A percentile compares a stretch with the other conserved stretches of the same genome.
Conservation (phyloP, 768 basidiomycete species). For the Chalciporus pseudorubinellus region DNA sequence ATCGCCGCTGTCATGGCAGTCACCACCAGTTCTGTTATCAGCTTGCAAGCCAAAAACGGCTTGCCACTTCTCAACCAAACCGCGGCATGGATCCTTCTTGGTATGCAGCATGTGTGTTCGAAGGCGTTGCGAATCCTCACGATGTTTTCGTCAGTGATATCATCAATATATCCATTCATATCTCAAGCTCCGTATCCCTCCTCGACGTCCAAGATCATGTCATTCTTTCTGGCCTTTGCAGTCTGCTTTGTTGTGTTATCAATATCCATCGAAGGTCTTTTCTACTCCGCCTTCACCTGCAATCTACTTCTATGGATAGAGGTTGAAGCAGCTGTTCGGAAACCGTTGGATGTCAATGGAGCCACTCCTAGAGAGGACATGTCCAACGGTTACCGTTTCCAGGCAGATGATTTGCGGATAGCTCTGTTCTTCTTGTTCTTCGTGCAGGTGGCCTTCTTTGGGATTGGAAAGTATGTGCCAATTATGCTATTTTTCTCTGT, state of each 20-base stretch:
- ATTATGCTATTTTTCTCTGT: background rate
- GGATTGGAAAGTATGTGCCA: slow-evolving; percentile 70
- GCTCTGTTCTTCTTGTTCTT: slow-evolving; percentile 84
- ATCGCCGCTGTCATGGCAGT: slow-evolving; percentile 48
- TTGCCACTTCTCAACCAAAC: slow-evolving; percentile 60
- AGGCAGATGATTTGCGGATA: slow-evolving; percentile 63
- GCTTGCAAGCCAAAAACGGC: slow-evolving; percentile 64
- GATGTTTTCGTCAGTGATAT: slow-evolving; percentile 44
- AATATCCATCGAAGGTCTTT: slow-evolving; percentile 78
- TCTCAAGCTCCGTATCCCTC: slow-evolving; percentile 35
- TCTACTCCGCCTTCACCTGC: slow-evolving; percentile 66
- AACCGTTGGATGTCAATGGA: background rate
- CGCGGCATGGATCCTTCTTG: slow-evolving; percentile 61
- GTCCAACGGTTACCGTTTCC: slow-evolving; percentile 40
- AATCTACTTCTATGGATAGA: slow-evolving; percentile 67
- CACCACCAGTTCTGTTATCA: slow-evolving; percentile 55
- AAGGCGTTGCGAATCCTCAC: background rate
- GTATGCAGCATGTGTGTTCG: slow-evolving; percentile 38
- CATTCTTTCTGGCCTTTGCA: slow-evolving; percentile 68
- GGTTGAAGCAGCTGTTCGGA: slow-evolving; percentile 45
- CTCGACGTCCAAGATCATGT: slow-evolving; percentile 50
- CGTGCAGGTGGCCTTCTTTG: slow-evolving; percentile 84
- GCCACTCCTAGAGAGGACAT: background rate
- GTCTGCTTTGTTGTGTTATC: slow-evolving; percentile 78
- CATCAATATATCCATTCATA: slow-evolving; percentile 52